Conservation (phyloP, 257 asterid species). For the Ilex asprella region DNA sequence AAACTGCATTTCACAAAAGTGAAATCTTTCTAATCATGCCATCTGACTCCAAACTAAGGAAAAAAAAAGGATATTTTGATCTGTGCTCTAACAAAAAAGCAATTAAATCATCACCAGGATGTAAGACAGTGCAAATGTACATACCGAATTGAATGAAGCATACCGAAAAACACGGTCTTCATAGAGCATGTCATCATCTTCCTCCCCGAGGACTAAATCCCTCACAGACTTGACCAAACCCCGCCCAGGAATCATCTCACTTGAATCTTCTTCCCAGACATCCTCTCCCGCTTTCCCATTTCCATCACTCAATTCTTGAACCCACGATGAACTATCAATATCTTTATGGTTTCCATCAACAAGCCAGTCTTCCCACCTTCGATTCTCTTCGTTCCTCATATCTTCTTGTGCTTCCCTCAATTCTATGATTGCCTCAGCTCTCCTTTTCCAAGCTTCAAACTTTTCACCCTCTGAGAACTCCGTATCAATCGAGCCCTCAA, state of each 20-base stretch:
- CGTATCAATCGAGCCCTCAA: slow-evolving; percentile 35
- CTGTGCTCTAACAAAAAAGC: too few species aligned
- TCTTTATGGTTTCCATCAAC: slow-evolving; percentile 23
- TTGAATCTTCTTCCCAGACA: slow-evolving; percentile 42
- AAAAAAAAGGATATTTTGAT: too few species aligned
- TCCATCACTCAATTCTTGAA: slow-evolving; percentile 38
- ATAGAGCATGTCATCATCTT: slow-evolving; percentile 81
- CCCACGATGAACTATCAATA: slow-evolving; percentile 46
- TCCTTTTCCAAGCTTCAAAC: slow-evolving; percentile 92
- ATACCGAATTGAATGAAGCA: slow-evolving; percentile 84
- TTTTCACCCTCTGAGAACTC: slow-evolving; percentile 71
- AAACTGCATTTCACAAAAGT: too few species aligned
- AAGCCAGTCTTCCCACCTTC: slow-evolving; percentile 97
- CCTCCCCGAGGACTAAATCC: slow-evolving; percentile 63
- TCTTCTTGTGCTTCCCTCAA: slow-evolving; percentile 90
- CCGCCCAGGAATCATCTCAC: slow-evolving; percentile 48
- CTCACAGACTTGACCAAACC: slow-evolving; percentile 77
- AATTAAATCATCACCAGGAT: too few species aligned
- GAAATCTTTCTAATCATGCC: too few species aligned
- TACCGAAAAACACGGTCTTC: slow-evolving; percentile 89
- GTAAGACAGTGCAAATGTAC: slow-evolving; percentile 14
- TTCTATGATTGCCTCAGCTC: slow-evolving; percentile 89
- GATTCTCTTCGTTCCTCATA: slow-evolving; percentile 72
- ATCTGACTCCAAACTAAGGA: too few species aligned
- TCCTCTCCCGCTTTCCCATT: slow-evolving; percentile 33